Evolutionary conservation across 257 asterid species (phyloP).

Genomic region (Scutellaria baicalensis): DNA sequence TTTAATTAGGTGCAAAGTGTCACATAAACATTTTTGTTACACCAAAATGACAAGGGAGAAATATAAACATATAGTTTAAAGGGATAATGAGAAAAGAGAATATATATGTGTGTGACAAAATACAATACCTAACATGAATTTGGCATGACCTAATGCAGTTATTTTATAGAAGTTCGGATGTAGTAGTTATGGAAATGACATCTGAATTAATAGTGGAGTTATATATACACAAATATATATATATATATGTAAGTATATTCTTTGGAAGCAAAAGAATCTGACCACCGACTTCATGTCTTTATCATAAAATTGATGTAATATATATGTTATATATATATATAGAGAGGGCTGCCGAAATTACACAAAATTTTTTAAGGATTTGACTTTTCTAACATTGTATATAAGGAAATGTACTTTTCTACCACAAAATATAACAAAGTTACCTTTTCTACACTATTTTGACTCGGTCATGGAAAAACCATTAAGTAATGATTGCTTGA

Average conservation of each 20-base stretch:
- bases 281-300: background rate
- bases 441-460: too few species aligned
- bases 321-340: too few species aligned
- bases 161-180: conserved; percentile 6
- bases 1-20: too few species aligned
- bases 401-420: too few species aligned
- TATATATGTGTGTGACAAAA: background rate
- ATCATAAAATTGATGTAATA: background rate
- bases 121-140: background rate
- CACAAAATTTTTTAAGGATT: too few species aligned
- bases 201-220: too few species aligned
- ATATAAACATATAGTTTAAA: background rate
- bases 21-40: too few species aligned
- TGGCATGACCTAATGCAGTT: background rate
- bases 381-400: too few species aligned
- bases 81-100: background rate
- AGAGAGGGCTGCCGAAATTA: too few species aligned
- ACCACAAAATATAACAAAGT: too few species aligned
- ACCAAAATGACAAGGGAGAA: background rate
- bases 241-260: conserved; percentile 9
- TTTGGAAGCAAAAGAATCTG: conserved; percentile 1
- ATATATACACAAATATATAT: background rate
- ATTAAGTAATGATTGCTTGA: too few species aligned
- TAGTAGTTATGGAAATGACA: background rate
- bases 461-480: too few species aligned